Base-by-base conservation (phyloP, 2,329 filamentous ascomycete species). In the Chrysoporthe cubensis region DNA sequence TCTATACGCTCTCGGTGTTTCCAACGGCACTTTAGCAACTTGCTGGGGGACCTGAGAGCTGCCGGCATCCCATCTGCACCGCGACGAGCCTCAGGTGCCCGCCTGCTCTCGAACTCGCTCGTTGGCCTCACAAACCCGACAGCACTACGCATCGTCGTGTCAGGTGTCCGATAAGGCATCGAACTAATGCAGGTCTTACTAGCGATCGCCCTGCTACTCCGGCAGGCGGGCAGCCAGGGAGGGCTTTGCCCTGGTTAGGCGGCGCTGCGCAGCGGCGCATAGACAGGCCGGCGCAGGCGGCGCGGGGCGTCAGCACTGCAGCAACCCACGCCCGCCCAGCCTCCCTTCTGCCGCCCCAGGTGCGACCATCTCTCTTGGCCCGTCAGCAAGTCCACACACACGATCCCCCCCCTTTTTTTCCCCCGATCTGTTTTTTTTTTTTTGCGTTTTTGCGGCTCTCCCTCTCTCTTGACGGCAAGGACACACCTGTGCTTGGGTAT, bases 211-310 rank as follows among this genome's bases (percentile, higher is more conserved):
- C 56, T 58, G 56, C 57, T 34, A 44, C 34, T 4, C 34, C 40
- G 40, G 21, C 59, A 11, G 13, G 13, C 40, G 26, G 21, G 26
- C 59, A 42, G 40, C 6, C 14, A 60, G 16, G 21, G 48, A 13
- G 48, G 13, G 16, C 46, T 50, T 42, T 62, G 43, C 9, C 44
- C 7, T 52, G 26, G 2, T 46, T 7, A 32, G 58, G 43, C n/a
- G 14, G 18, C 14, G 34, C 61, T 54, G 61, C 48, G 62, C 62
- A 44, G 18, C 62, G 62, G 62, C 62, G 62, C 62, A 64, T 44
- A 64, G 52, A 56, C 50, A 26, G 62, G 40, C 50, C 62, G 60
- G 46, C 40, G 62, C 40, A 16, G 8, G 42, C 40, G 40, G 42
- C 43, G 43, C 42, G 21, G 50, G 34, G 16, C 52, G 50, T 64